Base-by-base conservation (phyloP, 345 rosid genomes). In the Crucihimalaya himalaica region DNA sequence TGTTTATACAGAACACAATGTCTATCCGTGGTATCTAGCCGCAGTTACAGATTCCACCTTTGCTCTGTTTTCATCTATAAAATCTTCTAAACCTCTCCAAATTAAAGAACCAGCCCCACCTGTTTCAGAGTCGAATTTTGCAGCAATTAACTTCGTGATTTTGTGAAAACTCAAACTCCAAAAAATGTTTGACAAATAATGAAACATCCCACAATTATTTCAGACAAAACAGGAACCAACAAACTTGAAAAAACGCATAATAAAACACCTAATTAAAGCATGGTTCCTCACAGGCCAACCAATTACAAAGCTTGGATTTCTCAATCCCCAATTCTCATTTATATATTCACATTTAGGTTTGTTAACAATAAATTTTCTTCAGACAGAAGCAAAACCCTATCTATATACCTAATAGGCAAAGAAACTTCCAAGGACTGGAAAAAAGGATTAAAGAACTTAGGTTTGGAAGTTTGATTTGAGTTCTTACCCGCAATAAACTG, bases 1-100 rank as follows among this genome's bases (percentile, higher is more conserved):
- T 63, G 35, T 71, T 71, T 65, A 51, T 71, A 78, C 73, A 71
- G 68, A 78, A 59, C 52, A 71, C 28, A 65, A 42, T 64, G 47
- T 70, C 15, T 47, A 54, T 76, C 46, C 8, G n/a, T 16, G 14
- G 42, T 74, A 25, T 73, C 57, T 21, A 64, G 65, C 71, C 21
- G 16, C 71, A 18, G 54, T 70, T 70, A 76, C 60, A 63, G 47
- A 62, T 47, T 70, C 71, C 46, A 60, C 40, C 25, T 63, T 63
- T 55, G 23, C 60, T 55, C 58, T 70, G 51, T 40, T 46, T 55
- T 63, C 66, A 63, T 77, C 75, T 70, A 70, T 54, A 51, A 13
- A 50, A 8, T 50, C 75, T 70, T 56, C 80, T 70, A 77, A 66
- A 39, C 55, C 37, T 70, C 71, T 54, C 39, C 72, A 64, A 18